phyloP scores from a whole-genome alignment of 1,284 basidiomycete species.

The Austroboletus novae-zelandiae region DNA sequence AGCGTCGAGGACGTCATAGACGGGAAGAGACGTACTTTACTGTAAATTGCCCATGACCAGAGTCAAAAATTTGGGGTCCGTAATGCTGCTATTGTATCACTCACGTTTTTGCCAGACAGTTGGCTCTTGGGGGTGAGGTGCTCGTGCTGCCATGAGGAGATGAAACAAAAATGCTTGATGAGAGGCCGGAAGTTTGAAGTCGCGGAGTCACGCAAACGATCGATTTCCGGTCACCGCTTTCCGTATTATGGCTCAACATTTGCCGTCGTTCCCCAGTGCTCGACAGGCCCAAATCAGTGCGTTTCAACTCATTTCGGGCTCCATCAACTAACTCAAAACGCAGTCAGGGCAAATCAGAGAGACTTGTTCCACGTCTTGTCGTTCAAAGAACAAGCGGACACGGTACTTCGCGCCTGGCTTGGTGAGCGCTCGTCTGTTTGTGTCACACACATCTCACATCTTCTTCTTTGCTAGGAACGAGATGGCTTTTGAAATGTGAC shows the following conservation, averaged over 20 bases:
- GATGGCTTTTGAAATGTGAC: constrained; percentile 81
- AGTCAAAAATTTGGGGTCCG: constrained; percentile 16
- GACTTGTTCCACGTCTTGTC: constrained; percentile 78
- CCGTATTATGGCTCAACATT: constrained; percentile 22
- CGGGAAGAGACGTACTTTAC: constrained; percentile 45
- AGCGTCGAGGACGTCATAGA: constrained; percentile 8
- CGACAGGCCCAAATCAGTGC: constrained; percentile 84
- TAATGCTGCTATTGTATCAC: constrained; percentile 24
- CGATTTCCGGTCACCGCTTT: neutral
- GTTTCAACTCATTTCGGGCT: constrained; percentile 29
- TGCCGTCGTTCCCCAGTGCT: constrained; percentile 62
- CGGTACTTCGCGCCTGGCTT: constrained; percentile 72
- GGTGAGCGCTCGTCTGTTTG: constrained; percentile 46
- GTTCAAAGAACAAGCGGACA: constrained; percentile 74
- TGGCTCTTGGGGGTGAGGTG: constrained; percentile 49
- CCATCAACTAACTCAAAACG: constrained; percentile 5
- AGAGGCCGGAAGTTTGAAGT: neutral
- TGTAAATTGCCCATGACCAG: constrained; percentile 19
- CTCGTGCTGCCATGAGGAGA: constrained; percentile 27
- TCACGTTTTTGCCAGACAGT: constrained; percentile 75
- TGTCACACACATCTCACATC: constrained; percentile 1
- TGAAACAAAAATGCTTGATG: neutral
- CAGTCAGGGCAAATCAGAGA: constrained; percentile 85
- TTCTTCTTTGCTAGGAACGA: constrained; percentile 58
- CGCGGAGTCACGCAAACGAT: constrained; percentile 1